Evolutionary conservation across 1,139 yeast species (phyloP).

Genomic region (Casaregolazyma suthepensis): DNA sequence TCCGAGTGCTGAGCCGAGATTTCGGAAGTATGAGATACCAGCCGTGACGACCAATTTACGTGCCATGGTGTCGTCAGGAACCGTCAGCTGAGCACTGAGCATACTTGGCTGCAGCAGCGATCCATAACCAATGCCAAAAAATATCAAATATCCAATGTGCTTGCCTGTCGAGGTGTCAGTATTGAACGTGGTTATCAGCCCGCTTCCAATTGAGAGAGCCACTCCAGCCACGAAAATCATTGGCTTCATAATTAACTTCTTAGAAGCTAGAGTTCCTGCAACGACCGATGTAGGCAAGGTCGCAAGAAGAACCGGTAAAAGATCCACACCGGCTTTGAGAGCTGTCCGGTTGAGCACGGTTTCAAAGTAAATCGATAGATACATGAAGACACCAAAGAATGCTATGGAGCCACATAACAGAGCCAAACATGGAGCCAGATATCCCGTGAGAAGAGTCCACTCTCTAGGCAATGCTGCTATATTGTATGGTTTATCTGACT

Average conservation of each 20-base stretch:
- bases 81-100: constrained; percentile 6
- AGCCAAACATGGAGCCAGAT: constrained; percentile 35
- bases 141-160: constrained; percentile 48
- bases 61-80: constrained; percentile 4
- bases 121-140: constrained; percentile 23
- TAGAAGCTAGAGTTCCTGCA: constrained; percentile 43
- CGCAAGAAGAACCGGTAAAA: constrained; percentile 48
- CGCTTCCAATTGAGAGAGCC: constrained; percentile 48
- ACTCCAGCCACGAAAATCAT: constrained; percentile 39
- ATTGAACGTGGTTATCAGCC: constrained; percentile 41
- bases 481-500: constrained; percentile 5
- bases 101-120: constrained; percentile 1
- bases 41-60: constrained; percentile 2
- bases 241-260: constrained; percentile 34
- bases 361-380: constrained; percentile 50
- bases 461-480: constrained; percentile 34
- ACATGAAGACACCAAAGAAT: constrained; percentile 37
- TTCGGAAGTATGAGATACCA: background rate
- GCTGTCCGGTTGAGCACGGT: constrained; percentile 42
- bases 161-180: constrained; percentile 36
- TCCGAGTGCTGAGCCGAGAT: constrained; percentile 2
- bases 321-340: constrained; percentile 49
- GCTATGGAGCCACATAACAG: constrained; percentile 35
- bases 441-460: constrained; percentile 35
- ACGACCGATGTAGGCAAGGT: constrained; percentile 43